phyloP scores from a whole-genome alignment of 306 rosid species.

The Prosopis cineraria region DNA sequence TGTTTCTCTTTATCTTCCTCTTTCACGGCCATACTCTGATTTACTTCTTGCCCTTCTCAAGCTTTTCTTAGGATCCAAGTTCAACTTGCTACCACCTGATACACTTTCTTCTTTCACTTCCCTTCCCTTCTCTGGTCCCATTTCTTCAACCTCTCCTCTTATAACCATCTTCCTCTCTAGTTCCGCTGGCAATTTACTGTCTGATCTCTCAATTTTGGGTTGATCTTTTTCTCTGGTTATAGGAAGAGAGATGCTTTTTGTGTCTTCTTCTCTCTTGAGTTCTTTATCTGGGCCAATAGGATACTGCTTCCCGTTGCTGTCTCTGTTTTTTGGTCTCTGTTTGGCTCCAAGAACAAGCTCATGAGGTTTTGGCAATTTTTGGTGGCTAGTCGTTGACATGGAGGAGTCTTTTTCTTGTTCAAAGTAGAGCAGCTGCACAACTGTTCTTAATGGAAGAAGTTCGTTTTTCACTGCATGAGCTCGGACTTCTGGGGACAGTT shows the following conservation, averaged over 20 bases:
- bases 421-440: constrained; percentile 80
- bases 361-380: constrained; percentile 44
- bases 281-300: constrained; percentile 47
- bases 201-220: constrained; percentile 45
- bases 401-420: constrained; percentile 74
- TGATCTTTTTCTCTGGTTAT: constrained; percentile 52
- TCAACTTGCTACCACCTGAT: constrained; percentile 45
- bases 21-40: constrained; percentile 66
- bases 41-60: constrained; percentile 59
- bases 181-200: constrained; percentile 51
- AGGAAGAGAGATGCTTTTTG: constrained; percentile 38
- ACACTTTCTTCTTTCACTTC: constrained; percentile 42
- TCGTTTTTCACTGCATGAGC: constrained; percentile 82
- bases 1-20: constrained; percentile 52
- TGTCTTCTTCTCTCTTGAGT: constrained; percentile 42
- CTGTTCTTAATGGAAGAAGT: constrained; percentile 76
- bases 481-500: constrained; percentile 63
- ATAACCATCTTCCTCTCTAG: constrained; percentile 50
- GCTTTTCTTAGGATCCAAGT: constrained; percentile 56
- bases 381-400: constrained; percentile 34
- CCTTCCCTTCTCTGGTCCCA: constrained; percentile 43
- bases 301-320: constrained; percentile 42
- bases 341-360: constrained; percentile 51
- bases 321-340: constrained; percentile 46
- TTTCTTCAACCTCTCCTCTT: constrained; percentile 48